These are phyloP conservation scores for Paecilomyces dactylethromorphus DNA, from an alignment of 2,329 filamentous ascomycete genomes.

Conservation along the genomic window DNA sequence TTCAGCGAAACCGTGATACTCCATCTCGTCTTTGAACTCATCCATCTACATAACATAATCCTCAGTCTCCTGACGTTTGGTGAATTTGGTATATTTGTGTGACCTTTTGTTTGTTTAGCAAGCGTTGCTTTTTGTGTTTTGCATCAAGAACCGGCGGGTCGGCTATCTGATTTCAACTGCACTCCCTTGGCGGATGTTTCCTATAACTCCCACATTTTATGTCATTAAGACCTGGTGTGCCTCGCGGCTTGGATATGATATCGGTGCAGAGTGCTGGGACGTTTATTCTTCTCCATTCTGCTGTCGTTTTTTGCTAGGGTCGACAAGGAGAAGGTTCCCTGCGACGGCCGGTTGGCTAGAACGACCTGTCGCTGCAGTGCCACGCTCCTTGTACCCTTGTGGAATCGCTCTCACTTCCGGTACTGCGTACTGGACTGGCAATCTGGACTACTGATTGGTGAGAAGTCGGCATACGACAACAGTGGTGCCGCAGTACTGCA, in stretches of 20 bases:
- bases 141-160: constrained; percentile 43
- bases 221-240: constrained; percentile 44
- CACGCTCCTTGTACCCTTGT: constrained; percentile 19
- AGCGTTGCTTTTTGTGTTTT: constrained; percentile 40
- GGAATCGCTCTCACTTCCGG: constrained; percentile 34
- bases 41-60: constrained; percentile 39
- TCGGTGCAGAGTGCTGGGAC: constrained; percentile 30
- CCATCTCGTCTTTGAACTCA: constrained; percentile 30
- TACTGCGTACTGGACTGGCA: constrained; percentile 36
- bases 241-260: constrained; percentile 43
- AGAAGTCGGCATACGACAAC: constrained; percentile 9
- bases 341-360: constrained; percentile 11
- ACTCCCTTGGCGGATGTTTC: constrained; percentile 29
- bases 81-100: constrained; percentile 30
- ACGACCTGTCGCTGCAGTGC: constrained; percentile 6
- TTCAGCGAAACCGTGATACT: constrained; percentile 39
- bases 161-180: constrained; percentile 35
- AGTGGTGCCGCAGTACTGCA: constrained; percentile 6
- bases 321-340: constrained; percentile 5
- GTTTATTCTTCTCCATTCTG: constrained; percentile 23
- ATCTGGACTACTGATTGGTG: constrained; percentile 11
- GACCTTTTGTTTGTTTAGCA: constrained; percentile 40
- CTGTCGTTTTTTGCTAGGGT: constrained; percentile 18
- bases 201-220: constrained; percentile 35
- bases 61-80: constrained; percentile 35